These are phyloP conservation scores for Musa beccarii DNA, from an alignment of 176 grass and related monocot genomes.

Conservation along the genomic window DNA sequence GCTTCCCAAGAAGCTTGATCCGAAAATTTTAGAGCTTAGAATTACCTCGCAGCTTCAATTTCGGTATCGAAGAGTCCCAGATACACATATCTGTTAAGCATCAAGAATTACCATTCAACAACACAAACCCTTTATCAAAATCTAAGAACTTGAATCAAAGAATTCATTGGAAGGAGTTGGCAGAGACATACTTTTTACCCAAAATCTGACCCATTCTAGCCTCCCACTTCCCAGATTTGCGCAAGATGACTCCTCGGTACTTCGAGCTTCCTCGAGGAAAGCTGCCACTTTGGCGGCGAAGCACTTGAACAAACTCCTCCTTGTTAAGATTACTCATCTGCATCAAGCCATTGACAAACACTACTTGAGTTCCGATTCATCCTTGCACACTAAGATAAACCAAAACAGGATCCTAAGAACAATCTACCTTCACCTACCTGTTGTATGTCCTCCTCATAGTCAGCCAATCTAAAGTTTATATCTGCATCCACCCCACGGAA, in stretches of 20 bases:
- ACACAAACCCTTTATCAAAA: background rate
- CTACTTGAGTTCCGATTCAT: background rate
- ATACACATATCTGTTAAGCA: conserved; percentile 11
- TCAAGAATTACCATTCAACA: background rate
- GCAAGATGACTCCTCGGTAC: conserved; percentile 12
- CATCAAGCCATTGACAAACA: background rate
- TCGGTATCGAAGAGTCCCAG: conserved; percentile 20
- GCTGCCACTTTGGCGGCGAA: conserved; percentile 11
- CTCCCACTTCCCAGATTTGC: conserved; percentile 22
- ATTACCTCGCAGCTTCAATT: conserved; percentile 13
- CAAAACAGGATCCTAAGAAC: too few relatives aligned
- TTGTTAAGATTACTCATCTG: conserved; percentile 21
- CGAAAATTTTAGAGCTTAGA: too few relatives aligned
- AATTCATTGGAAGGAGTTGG: background rate
- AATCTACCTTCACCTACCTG: background rate
- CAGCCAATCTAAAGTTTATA: conserved; percentile 16
- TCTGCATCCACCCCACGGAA: conserved; percentile 12
- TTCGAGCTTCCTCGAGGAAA: conserved; percentile 19
- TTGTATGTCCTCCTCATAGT: conserved; percentile 16
- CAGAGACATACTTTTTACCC: conserved; percentile 4
- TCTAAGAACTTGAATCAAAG: background rate
- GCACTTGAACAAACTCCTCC: conserved; percentile 17
- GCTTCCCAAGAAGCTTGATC: background rate
- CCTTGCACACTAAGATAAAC: too few relatives aligned
- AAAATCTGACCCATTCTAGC: conserved; percentile 22